Evolutionary conservation across 306 rosid species (phyloP).

Genomic region (Trifolium repens): DNA sequence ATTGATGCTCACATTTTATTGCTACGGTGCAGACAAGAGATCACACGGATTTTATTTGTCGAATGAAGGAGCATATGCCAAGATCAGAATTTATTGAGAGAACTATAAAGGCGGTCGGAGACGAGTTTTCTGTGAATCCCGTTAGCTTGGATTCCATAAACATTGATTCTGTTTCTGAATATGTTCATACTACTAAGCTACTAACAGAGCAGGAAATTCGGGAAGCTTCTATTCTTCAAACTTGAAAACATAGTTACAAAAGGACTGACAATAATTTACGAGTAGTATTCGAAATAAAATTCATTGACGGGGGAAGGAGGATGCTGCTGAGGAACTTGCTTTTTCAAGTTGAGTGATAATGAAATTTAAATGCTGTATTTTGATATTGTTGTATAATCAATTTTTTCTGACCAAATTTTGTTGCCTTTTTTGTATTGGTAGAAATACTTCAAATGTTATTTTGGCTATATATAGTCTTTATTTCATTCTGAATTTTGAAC

Average conservation of each 20-base stretch:
- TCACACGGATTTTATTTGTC: slow-evolving; percentile 76
- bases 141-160: slow-evolving; percentile 46
- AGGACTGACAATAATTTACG: background rate
- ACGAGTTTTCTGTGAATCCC: slow-evolving; percentile 52
- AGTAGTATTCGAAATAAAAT: background rate
- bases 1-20: slow-evolving; percentile 14
- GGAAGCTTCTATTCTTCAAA: slow-evolving; percentile 44
- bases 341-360: slow-evolving; percentile 16
- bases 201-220: slow-evolving; percentile 65
- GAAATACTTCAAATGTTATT: background rate
- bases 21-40: slow-evolving; percentile 63
- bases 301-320: background rate
- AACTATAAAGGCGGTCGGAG: slow-evolving; percentile 56
- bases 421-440: background rate
- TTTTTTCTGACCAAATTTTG: slow-evolving; percentile 15
- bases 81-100: slow-evolving; percentile 67
- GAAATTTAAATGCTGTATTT: background rate
- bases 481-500: slow-evolving; percentile 18
- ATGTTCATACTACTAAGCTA: slow-evolving; percentile 63
- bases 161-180: slow-evolving; percentile 46
- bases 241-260: slow-evolving; percentile 37
- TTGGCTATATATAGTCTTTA: background rate
- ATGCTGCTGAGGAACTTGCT: slow-evolving; percentile 18
- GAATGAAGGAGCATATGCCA: slow-evolving; percentile 77
- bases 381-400: slow-evolving; percentile 18